Evolutionary conservation across 768 basidiomycete genomes (phyloP).

Genomic region (Lentinula sp.): DNA sequence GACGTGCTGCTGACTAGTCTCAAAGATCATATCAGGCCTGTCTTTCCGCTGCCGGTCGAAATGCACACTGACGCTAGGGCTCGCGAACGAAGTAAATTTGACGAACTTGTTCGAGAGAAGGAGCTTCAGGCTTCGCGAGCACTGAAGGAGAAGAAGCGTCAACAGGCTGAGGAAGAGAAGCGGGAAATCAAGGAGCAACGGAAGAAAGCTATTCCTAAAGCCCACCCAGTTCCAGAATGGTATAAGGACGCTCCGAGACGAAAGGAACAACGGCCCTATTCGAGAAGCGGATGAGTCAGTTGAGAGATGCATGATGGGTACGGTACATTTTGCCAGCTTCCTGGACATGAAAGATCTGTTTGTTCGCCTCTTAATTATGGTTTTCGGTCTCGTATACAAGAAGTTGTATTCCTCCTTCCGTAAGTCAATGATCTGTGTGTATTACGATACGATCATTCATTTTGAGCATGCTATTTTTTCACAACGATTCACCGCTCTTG

Average conservation of each 20-base stretch:
- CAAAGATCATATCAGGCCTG: constrained; percentile 41
- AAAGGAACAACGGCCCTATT: neutral
- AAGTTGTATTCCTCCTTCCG: neutral
- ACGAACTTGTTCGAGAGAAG: constrained; percentile 48
- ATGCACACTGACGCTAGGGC: constrained; percentile 53
- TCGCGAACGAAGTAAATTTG: constrained; percentile 59
- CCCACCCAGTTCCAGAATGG: constrained; percentile 73
- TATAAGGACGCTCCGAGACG: constrained; percentile 42
- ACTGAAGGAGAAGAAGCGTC: constrained; percentile 39
- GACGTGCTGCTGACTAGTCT: constrained; percentile 34
- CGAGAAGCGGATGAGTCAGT: neutral
- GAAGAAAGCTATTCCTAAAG: constrained; percentile 57
- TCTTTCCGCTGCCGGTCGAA: constrained; percentile 38
- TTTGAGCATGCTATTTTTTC: neutral
- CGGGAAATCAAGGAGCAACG: constrained; percentile 55
- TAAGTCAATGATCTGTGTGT: neutral
- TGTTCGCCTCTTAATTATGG: neutral
- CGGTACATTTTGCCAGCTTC: neutral
- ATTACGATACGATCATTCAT: neutral
- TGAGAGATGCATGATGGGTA: neutral
- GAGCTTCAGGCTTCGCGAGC: constrained; percentile 45
- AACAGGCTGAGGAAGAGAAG: constrained; percentile 51
- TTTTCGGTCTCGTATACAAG: neutral
- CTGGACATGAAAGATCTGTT: neutral
- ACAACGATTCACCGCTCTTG: neutral